Evolutionary conservation across 495 filamentous ascomycete species (phyloP).

Genomic region (Lasiosphaeriaceae sp.): DNA sequence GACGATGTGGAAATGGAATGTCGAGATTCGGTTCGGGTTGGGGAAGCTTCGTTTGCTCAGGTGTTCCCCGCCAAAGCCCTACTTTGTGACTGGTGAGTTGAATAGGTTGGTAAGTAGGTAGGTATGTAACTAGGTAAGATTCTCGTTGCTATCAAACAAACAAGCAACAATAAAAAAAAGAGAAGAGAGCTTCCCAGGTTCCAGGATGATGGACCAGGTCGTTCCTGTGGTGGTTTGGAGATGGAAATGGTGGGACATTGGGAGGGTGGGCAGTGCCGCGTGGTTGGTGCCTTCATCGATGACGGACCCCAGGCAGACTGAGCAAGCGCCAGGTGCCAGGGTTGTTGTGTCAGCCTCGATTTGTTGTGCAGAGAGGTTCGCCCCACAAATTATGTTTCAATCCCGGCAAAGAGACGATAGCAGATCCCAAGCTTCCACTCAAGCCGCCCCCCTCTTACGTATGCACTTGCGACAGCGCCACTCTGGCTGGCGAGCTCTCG

Average conservation of each 20-base stretch:
- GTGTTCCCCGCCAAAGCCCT: no score
- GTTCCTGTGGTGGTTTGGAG: constrained; percentile 2
- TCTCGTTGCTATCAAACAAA: no score
- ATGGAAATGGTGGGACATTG: background rate
- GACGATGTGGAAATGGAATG: no score
- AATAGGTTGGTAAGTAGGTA: no score
- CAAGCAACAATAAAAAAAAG: background rate
- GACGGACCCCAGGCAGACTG: background rate
- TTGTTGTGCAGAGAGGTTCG: background rate
- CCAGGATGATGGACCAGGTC: background rate
- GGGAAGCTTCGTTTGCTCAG: no score
- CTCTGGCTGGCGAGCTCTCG: background rate
- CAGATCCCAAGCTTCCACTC: background rate
- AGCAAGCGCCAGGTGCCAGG: no score
- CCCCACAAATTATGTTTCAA: background rate
- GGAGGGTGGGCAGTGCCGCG: constrained; percentile 19
- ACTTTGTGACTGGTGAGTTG: no score
- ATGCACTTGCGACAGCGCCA: constrained; percentile 20
- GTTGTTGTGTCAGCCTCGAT: background rate
- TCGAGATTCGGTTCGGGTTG: no score
- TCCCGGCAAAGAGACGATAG: background rate
- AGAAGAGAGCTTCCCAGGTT: background rate
- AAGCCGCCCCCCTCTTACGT: constrained; percentile 9
- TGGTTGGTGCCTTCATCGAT: constrained; percentile 16
- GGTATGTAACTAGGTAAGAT: no score